Evolutionary conservation across 2,329 filamentous ascomycete genomes (phyloP).

Genomic region (Pseudocercospora macadamiae): DNA sequence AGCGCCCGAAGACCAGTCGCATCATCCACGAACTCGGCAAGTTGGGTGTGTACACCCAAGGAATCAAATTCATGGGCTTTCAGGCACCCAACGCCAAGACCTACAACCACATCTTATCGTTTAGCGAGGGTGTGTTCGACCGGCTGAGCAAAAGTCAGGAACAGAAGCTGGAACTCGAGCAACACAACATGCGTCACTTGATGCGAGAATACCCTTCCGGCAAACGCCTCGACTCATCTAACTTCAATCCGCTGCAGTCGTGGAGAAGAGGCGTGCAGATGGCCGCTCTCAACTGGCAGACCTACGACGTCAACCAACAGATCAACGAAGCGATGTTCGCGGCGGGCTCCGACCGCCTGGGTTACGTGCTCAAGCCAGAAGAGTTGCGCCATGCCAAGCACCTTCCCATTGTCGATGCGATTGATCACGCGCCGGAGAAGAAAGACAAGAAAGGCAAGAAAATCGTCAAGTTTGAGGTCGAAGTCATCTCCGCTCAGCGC

Average conservation of each 20-base stretch:
- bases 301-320: conserved; percentile 92
- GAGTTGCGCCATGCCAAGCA: conserved; percentile 71
- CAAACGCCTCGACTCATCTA: conserved; percentile 80
- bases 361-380: conserved; percentile 90
- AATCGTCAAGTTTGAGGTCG: conserved; percentile 80
- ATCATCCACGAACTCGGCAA: conserved; percentile 82
- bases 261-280: conserved; percentile 97
- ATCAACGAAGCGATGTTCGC: conserved; percentile 98
- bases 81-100: conserved; percentile 75
- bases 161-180: conserved; percentile 76
- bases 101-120: conserved; percentile 94
- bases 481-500: conserved; percentile 92
- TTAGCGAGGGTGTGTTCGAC: conserved; percentile 87
- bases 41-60: conserved; percentile 76
- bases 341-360: conserved; percentile 79
- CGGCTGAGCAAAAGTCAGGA: conserved; percentile 74
- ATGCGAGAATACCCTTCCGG: conserved; percentile 93
- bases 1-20: conserved; percentile 73
- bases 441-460: conserved; percentile 72
- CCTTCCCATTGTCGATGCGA: conserved; percentile 59
- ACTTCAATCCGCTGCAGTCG: conserved; percentile 91
- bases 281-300: conserved; percentile 98
- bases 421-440: conserved; percentile 54
- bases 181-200: conserved; percentile 87
- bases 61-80: conserved; percentile 81